Evolutionary conservation across 1,284 basidiomycete species (phyloP).

Genomic region (Cutaneotrichosporon cutaneum): DNA sequence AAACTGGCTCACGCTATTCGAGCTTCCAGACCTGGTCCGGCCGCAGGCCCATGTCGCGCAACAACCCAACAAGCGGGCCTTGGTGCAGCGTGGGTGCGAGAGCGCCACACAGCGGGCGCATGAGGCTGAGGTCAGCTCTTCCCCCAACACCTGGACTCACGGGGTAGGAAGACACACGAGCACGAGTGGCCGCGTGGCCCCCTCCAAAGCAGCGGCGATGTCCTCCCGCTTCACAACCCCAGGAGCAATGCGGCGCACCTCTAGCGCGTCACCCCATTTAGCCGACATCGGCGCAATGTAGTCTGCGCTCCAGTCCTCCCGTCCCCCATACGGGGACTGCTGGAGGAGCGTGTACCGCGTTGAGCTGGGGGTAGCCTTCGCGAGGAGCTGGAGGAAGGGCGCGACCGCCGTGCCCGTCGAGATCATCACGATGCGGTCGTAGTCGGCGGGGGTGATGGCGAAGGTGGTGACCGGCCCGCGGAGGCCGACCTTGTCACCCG

Average conservation of each 20-base stretch:
- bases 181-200: constrained; percentile 31
- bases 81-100: constrained; percentile 42
- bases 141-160: constrained; percentile 26
- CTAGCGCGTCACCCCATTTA: constrained; percentile 27
- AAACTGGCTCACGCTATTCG: constrained; percentile 25
- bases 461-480: constrained; percentile 50
- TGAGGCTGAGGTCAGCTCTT: constrained; percentile 30
- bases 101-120: constrained; percentile 43
- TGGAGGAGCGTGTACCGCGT: constrained; percentile 37
- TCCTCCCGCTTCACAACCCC: constrained; percentile 11
- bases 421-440: constrained; percentile 49
- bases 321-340: not conserved
- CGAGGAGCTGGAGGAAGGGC: constrained; percentile 51
- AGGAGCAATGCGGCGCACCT: constrained; percentile 23
- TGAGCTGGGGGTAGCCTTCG: constrained; percentile 28
- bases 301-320: constrained; percentile 17
- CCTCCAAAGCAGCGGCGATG: constrained; percentile 10
- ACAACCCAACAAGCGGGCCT: constrained; percentile 40
- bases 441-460: constrained; percentile 33
- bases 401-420: constrained; percentile 51
- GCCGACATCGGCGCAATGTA: constrained; percentile 27
- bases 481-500: constrained; percentile 40
- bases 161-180: constrained; percentile 45
- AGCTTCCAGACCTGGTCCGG: constrained; percentile 44
- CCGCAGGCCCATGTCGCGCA: constrained; percentile 41